Evolutionary conservation across 2,329 filamentous ascomycete genomes (phyloP), one percentile per base, ranked within the genome.

Genomic region (Verticillium alfalfae): DNA sequence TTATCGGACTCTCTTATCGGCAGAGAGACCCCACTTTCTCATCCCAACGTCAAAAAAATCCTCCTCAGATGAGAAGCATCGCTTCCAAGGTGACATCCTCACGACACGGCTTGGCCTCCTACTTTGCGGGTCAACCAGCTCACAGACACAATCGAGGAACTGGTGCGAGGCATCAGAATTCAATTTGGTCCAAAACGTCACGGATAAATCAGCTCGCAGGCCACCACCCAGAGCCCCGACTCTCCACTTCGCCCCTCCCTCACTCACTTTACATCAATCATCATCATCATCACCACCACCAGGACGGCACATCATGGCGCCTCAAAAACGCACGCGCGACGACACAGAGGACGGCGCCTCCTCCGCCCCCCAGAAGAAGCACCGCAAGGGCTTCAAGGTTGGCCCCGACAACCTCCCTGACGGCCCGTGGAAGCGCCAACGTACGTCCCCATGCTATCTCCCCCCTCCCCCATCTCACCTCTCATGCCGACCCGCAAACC

Each of bases 341-440:
- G 58, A 34, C 10, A 45, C 31, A 26, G 58, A 52, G 10, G 57
- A 34, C 26, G 41, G 26, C n/a, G 34, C 58, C 26, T 54, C 58
- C 6, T 52, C 58, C 7, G 58, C 45, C 58, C 41, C 26, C n/a
- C 71, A 75, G 16, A 86, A 85, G 70, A 86, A 84, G 71, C 76
- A 76, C 62, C 79, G 79, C 66, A 89, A 90, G 68, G 92, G 91
- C 58, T 97, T 98, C 78, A 85, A 85, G 49, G 90, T 97, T 61
- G 94, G 93, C 0, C 93, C 94, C 36, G 90, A 90, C 41, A 96
- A 97, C 73, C 81, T 98, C 34, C 94, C 94, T 49, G 93, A 97
- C 73, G 93, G 94, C 61, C 89, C 89, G 26, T 92, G 95, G 84
- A 86, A 87, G 70, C 88, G 94, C 69, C 97, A 97, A 77, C 79